Evolutionary conservation across 768 basidiomycete species (phyloP), one percentile per base, ranked within the genome.

Genomic region (Mycena albidolilacea): DNA sequence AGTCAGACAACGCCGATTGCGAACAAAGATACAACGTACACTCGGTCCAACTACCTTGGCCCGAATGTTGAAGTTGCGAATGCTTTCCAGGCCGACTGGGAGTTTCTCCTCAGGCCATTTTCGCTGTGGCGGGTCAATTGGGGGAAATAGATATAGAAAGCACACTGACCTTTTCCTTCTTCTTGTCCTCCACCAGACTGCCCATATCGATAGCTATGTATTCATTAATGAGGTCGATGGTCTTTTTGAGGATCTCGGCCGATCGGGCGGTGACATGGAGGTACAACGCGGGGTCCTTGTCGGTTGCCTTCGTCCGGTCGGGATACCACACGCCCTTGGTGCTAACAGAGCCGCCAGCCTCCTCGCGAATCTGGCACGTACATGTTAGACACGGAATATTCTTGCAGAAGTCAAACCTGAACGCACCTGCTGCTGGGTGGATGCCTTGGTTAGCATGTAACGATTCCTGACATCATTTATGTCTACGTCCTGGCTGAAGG

Each of bases 31-130:
- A 12, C 15, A 12, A 86, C 90, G 70, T 81, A 97, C 96, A 74
- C 91, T 91, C 14, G 97, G 97, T 15, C 97, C 97, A 38, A 99
- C 97, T 21, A 98, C 96, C 82, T 99, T 99, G 30, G 97, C 97
- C 68, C 97, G 88, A 62, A 99, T 93, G 81, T 99, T 98, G 84
- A 99, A 99, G 82, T 98, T 98, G 63, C 97, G 89, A 77, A 99
- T 90, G 65, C 92, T 92, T 17, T 99, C 97, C 65, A 99, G 81
- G 5, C 92, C 93, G 50, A 99, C 95, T 0, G 92, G 92, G 10
- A 98, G 84, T 82, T 98, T 98, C 82, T 97, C 97, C 81, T 99
- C 97, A 1, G 97, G 97, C 97, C 97, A 99, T 90, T 97, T 98
- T 67, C 95, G 88, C 94, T 96, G 78, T 11, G 39, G 38, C 17